Evolutionary conservation across 495 filamentous ascomycete genomes (phyloP).

Genomic region (Daldinia bambusicola): DNA sequence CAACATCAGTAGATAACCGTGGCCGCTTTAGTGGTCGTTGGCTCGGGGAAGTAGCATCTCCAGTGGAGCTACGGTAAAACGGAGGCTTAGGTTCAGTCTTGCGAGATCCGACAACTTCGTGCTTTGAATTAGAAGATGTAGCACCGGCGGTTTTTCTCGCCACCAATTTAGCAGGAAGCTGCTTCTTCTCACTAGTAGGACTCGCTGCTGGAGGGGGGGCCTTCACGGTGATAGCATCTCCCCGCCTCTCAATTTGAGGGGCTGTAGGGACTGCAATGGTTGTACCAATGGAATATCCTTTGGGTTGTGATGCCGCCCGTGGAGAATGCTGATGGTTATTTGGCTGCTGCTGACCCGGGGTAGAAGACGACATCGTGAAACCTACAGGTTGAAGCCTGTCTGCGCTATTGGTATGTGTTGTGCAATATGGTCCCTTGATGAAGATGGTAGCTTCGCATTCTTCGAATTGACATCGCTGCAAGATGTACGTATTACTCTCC

Average conservation of each 20-base stretch:
- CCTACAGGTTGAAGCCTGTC: not conserved
- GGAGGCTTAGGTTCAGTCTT: not conserved
- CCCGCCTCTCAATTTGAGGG: constrained; percentile 15
- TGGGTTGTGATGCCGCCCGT: not conserved
- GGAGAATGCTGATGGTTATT: not conserved
- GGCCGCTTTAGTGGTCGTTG: constrained; percentile 33
- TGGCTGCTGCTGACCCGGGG: not conserved
- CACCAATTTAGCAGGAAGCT: constrained; percentile 36
- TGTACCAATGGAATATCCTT: constrained; percentile 9
- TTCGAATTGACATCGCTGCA: constrained; percentile 32
- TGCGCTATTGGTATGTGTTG: constrained; percentile 11
- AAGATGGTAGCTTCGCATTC: constrained; percentile 34
- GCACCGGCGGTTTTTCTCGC: constrained; percentile 41
- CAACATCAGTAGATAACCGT: constrained; percentile 17
- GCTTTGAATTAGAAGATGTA: constrained; percentile 15
- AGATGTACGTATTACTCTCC: constrained; percentile 21
- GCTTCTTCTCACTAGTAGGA: constrained; percentile 33
- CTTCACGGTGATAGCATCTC: constrained; percentile 41
- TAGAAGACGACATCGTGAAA: not conserved
- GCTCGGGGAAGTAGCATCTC: constrained; percentile 13
- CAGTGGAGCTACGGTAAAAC: not conserved
- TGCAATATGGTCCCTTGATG: constrained; percentile 29
- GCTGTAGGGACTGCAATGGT: not conserved
- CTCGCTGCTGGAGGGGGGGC: not conserved
- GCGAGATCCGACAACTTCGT: not conserved